Evolutionary conservation across 768 basidiomycete species (phyloP).

Genomic region (Calocera cornea): DNA sequence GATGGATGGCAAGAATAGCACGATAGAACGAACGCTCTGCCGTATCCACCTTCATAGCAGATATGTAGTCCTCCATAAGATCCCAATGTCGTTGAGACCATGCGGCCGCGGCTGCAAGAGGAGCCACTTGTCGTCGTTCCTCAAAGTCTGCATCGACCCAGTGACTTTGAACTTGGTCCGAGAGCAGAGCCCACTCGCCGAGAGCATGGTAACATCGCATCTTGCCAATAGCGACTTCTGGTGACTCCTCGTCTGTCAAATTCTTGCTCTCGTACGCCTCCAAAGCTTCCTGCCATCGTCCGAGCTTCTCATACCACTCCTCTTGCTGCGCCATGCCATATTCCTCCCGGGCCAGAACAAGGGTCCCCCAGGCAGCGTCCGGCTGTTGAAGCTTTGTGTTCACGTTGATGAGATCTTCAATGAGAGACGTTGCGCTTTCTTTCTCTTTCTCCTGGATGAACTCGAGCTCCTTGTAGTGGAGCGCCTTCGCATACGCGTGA

Average conservation of each 20-base stretch:
- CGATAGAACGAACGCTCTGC: slow-evolving; percentile 92
- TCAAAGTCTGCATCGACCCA: slow-evolving; percentile 77
- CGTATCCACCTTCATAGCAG: slow-evolving; percentile 83
- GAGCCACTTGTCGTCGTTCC: slow-evolving; percentile 80
- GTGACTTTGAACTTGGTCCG: slow-evolving; percentile 69
- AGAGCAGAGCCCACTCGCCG: slow-evolving; percentile 92
- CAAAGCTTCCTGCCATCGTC: slow-evolving; percentile 90
- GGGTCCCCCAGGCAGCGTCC: slow-evolving; percentile 95
- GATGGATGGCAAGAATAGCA: slow-evolving; percentile 89
- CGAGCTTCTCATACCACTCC: slow-evolving; percentile 95
- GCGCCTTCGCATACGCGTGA: slow-evolving; percentile 90
- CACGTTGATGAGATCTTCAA: slow-evolving; percentile 89
- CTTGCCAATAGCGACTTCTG: slow-evolving; percentile 70
- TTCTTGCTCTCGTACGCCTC: slow-evolving; percentile 69
- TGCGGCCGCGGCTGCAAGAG: slow-evolving; percentile 91
- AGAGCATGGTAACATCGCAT: slow-evolving; percentile 95
- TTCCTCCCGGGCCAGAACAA: slow-evolving; percentile 76
- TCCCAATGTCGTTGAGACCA: slow-evolving; percentile 98
- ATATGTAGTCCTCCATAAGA: slow-evolving; percentile 92
- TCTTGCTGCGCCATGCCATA: slow-evolving; percentile 88
- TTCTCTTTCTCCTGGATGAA: slow-evolving; percentile 68
- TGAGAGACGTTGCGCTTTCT: slow-evolving; percentile 55
- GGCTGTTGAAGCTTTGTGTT: slow-evolving; percentile 94
- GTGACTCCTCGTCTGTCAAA: slow-evolving; percentile 56
- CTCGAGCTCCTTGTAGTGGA: slow-evolving; percentile 97